Base-by-base conservation (phyloP, 768 basidiomycete genomes). In the Pleurotus tuber-regium region DNA sequence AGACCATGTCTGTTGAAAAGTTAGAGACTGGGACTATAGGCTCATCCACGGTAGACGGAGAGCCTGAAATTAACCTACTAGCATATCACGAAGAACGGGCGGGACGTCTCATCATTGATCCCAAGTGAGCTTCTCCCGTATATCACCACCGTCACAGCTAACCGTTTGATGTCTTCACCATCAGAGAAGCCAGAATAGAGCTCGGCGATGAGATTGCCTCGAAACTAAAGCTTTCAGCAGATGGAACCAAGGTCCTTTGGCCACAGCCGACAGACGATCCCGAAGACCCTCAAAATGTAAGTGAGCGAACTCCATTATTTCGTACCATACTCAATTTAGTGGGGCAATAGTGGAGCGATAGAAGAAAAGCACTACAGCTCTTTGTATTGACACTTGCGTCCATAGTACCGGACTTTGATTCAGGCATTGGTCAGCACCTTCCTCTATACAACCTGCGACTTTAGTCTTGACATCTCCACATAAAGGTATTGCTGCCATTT, bases 321-420 rank as follows among this genome's bases (percentile, higher is more conserved):
- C n/a, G n/a, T n/a, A n/a, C n/a, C n/a, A n/a, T n/a, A n/a, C n/a
- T n/a, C n/a, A n/a, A n/a, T n/a, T n/a, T n/a, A n/a, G n/a, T n/a
- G 18, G 31, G 12, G 12, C n/a, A n/a, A 1, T 19, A 50, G 49
- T 83, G 82, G 82, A 68, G 71, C 16, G 67, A 71, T 40, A 56
- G 66, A 28, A 68, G 69, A 33, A 84, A 83, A 61, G 71, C 68
- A 44, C 53, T 78, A 3, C 69, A 80, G 57, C 66, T 85, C 10
- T 55, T 77, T 31, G 76, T 83, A 48, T 60, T 81, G 55, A 82
- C 79, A 0, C 60, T 83, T 35, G 80, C 82, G 10, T 74, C 83
- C 0, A 76, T 83, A 42, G 76, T 83, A 4, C 83, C 82, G 0
- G 82, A 84, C 54, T 84, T 84, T 52, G 74, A 78, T 56, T 83